phyloP scores from a whole-genome alignment of 1,139 yeast species.

The Geotrichum bryndzae region DNA sequence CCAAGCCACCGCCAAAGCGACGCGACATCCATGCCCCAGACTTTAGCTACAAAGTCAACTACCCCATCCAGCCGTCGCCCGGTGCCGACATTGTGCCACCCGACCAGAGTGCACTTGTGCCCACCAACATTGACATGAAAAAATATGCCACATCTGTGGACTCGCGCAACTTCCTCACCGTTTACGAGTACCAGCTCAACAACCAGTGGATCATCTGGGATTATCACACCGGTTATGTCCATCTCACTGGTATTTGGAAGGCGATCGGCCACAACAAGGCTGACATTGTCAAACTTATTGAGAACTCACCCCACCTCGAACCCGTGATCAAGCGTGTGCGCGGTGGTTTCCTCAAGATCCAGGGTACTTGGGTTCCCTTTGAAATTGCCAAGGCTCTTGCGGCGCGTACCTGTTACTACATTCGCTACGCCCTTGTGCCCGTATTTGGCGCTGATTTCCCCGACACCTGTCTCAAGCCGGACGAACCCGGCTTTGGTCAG shows the following conservation, averaged over 20 bases:
- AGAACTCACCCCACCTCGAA: constrained; percentile 63
- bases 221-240: constrained; percentile 79
- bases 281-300: constrained; percentile 60
- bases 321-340: constrained; percentile 70
- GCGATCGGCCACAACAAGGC: constrained; percentile 68
- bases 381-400: constrained; percentile 67
- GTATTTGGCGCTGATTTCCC: constrained; percentile 75
- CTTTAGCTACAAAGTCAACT: constrained; percentile 26
- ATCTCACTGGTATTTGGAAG: constrained; percentile 87
- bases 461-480: constrained; percentile 58
- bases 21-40: constrained; percentile 16
- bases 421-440: constrained; percentile 72
- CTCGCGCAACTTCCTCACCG: constrained; percentile 54
- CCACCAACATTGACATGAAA: constrained; percentile 42
- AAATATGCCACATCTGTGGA: constrained; percentile 74
- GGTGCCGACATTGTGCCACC: constrained; percentile 27
- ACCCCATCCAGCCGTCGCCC: constrained; percentile 27
- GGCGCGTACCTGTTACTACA: constrained; percentile 67
- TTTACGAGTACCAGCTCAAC: constrained; percentile 58
- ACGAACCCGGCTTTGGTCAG: constrained; percentile 64
- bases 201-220: constrained; percentile 80
- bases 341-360: constrained; percentile 89
- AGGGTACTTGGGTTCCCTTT: constrained; percentile 91
- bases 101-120: constrained; percentile 32
- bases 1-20: background rate